Evolutionary conservation across 345 rosid genomes (phyloP), one percentile per base, ranked within the genome.

Genomic region (Hypericum androsaemum): DNA sequence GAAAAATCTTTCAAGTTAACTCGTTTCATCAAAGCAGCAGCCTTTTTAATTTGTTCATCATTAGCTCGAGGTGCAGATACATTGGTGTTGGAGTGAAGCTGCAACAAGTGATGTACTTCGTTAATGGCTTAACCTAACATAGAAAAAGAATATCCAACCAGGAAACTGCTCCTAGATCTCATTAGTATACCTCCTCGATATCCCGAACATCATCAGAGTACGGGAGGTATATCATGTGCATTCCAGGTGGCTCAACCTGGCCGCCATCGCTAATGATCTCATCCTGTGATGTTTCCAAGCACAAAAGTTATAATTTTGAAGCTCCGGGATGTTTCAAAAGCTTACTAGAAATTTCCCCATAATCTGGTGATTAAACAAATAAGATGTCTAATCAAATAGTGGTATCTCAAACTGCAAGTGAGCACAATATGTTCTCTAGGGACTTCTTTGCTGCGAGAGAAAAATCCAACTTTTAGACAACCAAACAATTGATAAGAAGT

Each of bases 171-270:
- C 78, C 67, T 1, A 22, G 32, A 22, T 22, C 32, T 22, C 32
- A 22, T 1, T 22, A 1, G 32, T 22, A 22, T 77, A 75, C 96
- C 95, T 84, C 88, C 69, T 92, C 96, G 58, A 71, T 51, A 15
- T 74, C 75, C 77, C 98, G 81, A 64, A 92, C 66, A 70, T 92
- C 98, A 56, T 88, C 86, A 59, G 84, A 57, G 67, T 84, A 92
- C 37, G 98, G 98, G 52, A 92, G 98, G 73, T 72, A 80, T 64
- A 92, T 84, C 95, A 92, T 78, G 67, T 88, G 85, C 81, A 92
- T 84, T 75, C 96, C 98, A 3, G 95, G 94, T 54, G 89, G 94
- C 80, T 92, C 98, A 55, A 81, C 58, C 72, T 92, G 98, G 54
- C 80, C 86, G 70, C 79, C 88, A 50, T 69, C 78, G 56, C 70